These are phyloP conservation scores for Lolium perenne DNA, from an alignment of 176 grass and related monocot genomes.

Conservation along the genomic window DNA sequence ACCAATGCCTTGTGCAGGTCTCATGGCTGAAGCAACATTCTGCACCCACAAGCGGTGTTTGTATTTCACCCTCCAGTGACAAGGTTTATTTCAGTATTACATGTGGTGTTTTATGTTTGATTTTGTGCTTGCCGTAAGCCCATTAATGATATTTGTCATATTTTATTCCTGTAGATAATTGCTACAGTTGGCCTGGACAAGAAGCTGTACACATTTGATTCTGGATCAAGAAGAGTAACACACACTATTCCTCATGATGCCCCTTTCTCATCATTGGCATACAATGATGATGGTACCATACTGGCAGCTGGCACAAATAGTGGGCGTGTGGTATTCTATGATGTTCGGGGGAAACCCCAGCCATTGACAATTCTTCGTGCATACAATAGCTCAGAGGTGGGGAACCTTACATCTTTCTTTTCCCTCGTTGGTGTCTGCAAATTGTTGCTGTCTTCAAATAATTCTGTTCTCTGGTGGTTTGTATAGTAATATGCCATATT, in stretches of 20 bases:
- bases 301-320: conserved; percentile 91
- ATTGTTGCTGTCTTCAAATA: conserved; percentile 14
- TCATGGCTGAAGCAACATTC: conserved; percentile 99
- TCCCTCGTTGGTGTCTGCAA: conserved; percentile 22
- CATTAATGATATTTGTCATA: conserved; percentile 9
- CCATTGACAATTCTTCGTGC: conserved; percentile 88
- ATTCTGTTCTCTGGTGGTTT: conserved; percentile 10
- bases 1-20: conserved; percentile 50
- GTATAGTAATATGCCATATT: conserved; percentile 20
- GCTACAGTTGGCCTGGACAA: conserved; percentile 93
- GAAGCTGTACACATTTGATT: conserved; percentile 82
- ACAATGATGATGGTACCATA: conserved; percentile 89
- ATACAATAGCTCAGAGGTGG: conserved; percentile 93
- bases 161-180: conserved; percentile 75
- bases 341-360: conserved; percentile 91
- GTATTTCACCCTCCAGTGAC: conserved; percentile 90
- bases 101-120: conserved; percentile 29
- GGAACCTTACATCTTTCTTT: conserved; percentile 24
- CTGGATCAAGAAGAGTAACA: conserved; percentile 72
- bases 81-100: conserved; percentile 67
- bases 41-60: conserved; percentile 92
- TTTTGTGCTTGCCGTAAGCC: conserved; percentile 29
- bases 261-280: conserved; percentile 93
- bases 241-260: conserved; percentile 82
- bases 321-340: conserved; percentile 96